These are phyloP conservation scores for Fusarium dimerum DNA, from an alignment of 2,329 filamentous ascomycete species.

Conservation along the genomic window DNA sequence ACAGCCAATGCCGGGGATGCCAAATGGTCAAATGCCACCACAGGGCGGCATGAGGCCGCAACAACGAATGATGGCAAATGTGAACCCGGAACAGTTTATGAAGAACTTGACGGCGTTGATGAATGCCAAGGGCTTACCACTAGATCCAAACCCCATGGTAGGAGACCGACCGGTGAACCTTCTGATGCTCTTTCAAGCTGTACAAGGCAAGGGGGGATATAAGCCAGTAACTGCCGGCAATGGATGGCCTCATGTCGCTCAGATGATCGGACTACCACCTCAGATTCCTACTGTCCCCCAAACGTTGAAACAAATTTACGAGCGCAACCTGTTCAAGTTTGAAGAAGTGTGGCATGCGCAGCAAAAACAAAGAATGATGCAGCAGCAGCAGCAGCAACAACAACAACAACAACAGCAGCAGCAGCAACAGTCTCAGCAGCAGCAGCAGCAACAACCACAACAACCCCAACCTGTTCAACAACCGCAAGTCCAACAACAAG, in stretches of 20 bases:
- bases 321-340: conserved; percentile 74
- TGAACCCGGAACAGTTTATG: conserved; percentile 69
- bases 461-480: conserved; percentile 34
- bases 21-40: conserved; percentile 59
- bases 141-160: conserved; percentile 75
- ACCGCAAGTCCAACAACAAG: conserved; percentile 41
- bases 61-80: conserved; percentile 42
- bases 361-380: conserved; percentile 54
- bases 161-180: conserved; percentile 74
- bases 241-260: conserved; percentile 73
- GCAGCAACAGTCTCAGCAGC: conserved; percentile 39
- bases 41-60: conserved; percentile 54
- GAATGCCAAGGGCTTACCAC: conserved; percentile 67
- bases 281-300: conserved; percentile 67
- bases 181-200: conserved; percentile 74
- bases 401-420: conserved; percentile 41
- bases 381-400: conserved; percentile 48
- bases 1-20: conserved; percentile 49
- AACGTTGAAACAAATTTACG: conserved; percentile 73
- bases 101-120: conserved; percentile 79
- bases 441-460: conserved; percentile 31
- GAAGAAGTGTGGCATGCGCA: conserved; percentile 67
- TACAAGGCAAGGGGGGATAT: conserved; percentile 75
- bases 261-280: conserved; percentile 61
- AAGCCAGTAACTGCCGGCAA: conserved; percentile 70